Evolutionary conservation across 345 rosid species (phyloP).

Genomic region (Pistacia atlantica): DNA sequence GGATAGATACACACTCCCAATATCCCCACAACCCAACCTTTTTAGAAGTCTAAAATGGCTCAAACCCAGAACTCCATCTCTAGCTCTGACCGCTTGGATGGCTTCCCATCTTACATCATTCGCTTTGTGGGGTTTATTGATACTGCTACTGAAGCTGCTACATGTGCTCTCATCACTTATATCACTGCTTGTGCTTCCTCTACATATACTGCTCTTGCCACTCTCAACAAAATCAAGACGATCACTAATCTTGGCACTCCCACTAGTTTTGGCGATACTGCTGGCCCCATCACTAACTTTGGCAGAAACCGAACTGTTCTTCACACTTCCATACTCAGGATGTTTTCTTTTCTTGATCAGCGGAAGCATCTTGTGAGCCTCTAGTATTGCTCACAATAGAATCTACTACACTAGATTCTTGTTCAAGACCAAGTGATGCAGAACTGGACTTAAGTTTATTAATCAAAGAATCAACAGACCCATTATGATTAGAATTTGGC

Average conservation of each 20-base stretch:
- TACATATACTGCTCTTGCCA: constrained; percentile 86
- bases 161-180: constrained; percentile 91
- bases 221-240: constrained; percentile 77
- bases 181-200: constrained; percentile 93
- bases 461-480: constrained; percentile 37
- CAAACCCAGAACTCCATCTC: constrained; percentile 73
- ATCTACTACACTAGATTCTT: constrained; percentile 40
- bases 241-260: constrained; percentile 75
- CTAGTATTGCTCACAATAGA: constrained; percentile 44
- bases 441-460: constrained; percentile 43
- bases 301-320: constrained; percentile 73
- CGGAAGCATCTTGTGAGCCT: constrained; percentile 43
- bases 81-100: constrained; percentile 71
- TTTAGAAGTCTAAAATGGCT: constrained; percentile 83
- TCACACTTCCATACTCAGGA: constrained; percentile 71
- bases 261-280: constrained; percentile 74
- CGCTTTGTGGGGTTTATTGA: constrained; percentile 85
- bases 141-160: constrained; percentile 85
- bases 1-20: constrained; percentile 89
- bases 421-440: constrained; percentile 41
- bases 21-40: constrained; percentile 93
- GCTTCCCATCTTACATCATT: constrained; percentile 96
- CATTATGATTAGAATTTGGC: constrained; percentile 42
- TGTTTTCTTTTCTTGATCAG: constrained; percentile 68
- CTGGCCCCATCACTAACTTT: constrained; percentile 79